Evolutionary conservation across 1,284 basidiomycete species (phyloP).

Genomic region (Ganoderma sinense): DNA sequence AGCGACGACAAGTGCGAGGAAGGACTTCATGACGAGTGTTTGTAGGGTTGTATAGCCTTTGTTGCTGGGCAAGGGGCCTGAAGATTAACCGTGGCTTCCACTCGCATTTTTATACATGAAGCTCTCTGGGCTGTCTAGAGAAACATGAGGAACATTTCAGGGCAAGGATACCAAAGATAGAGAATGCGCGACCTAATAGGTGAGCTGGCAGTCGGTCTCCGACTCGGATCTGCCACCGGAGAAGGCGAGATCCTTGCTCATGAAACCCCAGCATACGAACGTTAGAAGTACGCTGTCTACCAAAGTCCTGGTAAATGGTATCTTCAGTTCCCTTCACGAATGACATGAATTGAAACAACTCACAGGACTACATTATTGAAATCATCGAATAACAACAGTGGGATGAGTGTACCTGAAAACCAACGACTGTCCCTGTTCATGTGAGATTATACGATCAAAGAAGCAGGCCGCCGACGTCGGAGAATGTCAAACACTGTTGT

Average conservation of each 20-base stretch:
- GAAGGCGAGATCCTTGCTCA: neutral
- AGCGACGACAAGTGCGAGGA: neutral
- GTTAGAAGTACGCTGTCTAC: neutral
- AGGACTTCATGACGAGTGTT: neutral
- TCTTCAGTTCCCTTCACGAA: too few relatives aligned
- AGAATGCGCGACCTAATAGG: neutral
- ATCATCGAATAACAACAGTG: neutral
- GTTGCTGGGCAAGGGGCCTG: neutral
- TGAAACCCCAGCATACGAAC: neutral
- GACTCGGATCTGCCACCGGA: neutral
- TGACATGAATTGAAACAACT: too few relatives aligned
- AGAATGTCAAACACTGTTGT: neutral
- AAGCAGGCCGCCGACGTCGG: neutral
- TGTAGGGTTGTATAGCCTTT: neutral
- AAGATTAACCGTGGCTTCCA: neutral
- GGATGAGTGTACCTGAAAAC: neutral
- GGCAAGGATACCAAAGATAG: neutral
- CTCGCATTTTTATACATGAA: neutral
- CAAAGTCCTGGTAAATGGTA: neutral
- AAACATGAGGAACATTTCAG: neutral
- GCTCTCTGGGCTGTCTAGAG: neutral
- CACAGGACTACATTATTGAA: neutral
- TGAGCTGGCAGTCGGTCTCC: neutral
- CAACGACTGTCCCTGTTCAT: neutral
- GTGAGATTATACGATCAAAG: neutral